Conservation (phyloP, 1,284 basidiomycete species). For the Microbotryum intermedium region DNA sequence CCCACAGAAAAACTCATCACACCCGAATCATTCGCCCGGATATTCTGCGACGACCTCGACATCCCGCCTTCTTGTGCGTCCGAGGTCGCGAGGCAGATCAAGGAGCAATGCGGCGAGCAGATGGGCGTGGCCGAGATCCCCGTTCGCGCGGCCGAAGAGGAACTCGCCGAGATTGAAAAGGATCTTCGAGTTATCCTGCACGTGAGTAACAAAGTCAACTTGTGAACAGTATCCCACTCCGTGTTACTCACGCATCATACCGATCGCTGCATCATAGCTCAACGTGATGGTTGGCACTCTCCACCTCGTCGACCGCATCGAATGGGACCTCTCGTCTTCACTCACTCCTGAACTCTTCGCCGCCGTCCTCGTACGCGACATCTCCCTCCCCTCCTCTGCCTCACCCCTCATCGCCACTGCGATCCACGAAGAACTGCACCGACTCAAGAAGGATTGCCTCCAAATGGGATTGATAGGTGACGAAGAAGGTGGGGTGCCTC, state of each 20-base stretch:
- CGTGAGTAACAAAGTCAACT: conserved; percentile 47
- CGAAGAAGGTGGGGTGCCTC: conserved; percentile 39
- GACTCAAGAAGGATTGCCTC: conserved; percentile 87
- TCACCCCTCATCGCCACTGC: conserved; percentile 82
- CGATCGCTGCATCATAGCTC: conserved; percentile 59
- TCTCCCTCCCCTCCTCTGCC: conserved; percentile 81
- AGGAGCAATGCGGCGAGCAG: conserved; percentile 80
- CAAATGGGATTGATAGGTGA: conserved; percentile 79
- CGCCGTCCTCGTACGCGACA: conserved; percentile 66
- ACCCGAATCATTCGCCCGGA: conserved; percentile 71
- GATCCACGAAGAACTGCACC: conserved; percentile 85
- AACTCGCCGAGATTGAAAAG: conserved; percentile 45
- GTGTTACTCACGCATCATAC: too few species aligned
- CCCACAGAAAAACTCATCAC: conserved; percentile 55
- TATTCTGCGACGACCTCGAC: conserved; percentile 81
- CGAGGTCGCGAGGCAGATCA: conserved; percentile 75
- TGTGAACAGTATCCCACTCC: too few species aligned
- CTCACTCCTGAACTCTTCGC: conserved; percentile 86
- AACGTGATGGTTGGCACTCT: conserved; percentile 93
- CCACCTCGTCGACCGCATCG: conserved; percentile 87
- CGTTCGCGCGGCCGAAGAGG: conserved; percentile 24
- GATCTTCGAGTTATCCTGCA: conserved; percentile 85
- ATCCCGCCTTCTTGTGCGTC: conserved; percentile 64
- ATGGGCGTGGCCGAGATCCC: conserved; percentile 63
- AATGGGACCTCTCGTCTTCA: conserved; percentile 92